A percentile compares a stretch with the other conserved stretches of the same genome.
phyloP scores from a whole-genome alignment of 768 basidiomycete species.

The Collybiopsis confluens region DNA sequence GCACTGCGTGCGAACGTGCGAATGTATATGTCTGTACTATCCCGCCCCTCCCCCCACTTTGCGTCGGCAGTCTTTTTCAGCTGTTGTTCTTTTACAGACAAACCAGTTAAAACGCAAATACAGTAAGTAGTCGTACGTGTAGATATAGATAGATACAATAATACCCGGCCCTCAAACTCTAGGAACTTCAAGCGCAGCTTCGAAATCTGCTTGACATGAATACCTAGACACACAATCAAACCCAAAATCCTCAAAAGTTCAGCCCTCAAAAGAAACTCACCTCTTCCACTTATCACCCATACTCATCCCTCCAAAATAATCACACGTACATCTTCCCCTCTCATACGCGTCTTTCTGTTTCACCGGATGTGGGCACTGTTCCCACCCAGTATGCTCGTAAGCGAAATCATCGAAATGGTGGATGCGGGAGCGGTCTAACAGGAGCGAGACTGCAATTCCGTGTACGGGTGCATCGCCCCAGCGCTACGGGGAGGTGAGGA shows the following conservation, averaged over 20 bases:
- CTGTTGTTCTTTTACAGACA: no score
- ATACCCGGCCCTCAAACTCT: not conserved
- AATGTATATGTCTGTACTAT: no score
- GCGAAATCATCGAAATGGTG: conserved; percentile 69
- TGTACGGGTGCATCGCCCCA: conserved; percentile 51
- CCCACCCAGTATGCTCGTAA: conserved; percentile 61
- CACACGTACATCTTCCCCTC: conserved; percentile 1
- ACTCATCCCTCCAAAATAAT: not conserved
- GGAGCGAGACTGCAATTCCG: conserved; percentile 48
- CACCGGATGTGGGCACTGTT: conserved; percentile 40
- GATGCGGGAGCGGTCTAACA: conserved; percentile 46
- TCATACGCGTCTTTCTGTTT: not conserved
- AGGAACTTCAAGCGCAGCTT: not conserved
- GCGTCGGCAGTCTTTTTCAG: no score
- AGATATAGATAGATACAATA: no score
- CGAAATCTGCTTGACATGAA: conserved; percentile 3
- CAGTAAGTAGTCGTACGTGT: no score
- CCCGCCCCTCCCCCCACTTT: no score
- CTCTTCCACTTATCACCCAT: conserved; percentile 6
- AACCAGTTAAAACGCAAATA: no score
- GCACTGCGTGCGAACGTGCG: no score
- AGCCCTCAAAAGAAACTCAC: not conserved
- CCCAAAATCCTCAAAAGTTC: no score
- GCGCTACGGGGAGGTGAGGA: no score
- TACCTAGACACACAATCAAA: not conserved